Conservation (phyloP, 352 stramenopile species). For the Phytophthora cryptogea region DNA sequence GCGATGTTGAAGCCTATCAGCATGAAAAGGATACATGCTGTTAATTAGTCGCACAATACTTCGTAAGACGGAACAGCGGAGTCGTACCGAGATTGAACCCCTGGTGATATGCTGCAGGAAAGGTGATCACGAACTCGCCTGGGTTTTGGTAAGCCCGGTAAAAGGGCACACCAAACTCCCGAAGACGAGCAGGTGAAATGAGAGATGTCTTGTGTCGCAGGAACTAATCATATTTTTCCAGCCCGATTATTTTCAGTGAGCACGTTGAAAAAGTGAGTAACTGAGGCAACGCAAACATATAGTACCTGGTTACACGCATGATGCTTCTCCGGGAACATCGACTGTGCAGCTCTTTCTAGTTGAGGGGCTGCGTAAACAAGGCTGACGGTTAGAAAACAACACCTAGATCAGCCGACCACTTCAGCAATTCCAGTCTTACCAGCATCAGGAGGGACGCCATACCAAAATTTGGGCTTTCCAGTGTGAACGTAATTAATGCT, state of each 20-base stretch:
- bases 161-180: slow-evolving; percentile 85
- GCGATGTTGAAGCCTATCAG: slow-evolving; percentile 90
- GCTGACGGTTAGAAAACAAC: slow-evolving; percentile 11
- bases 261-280: neutral
- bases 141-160: slow-evolving; percentile 79
- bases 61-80: neutral
- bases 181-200: slow-evolving; percentile 82
- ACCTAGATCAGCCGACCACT: neutral
- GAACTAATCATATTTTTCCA: slow-evolving; percentile 53
- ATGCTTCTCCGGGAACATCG: slow-evolving; percentile 89
- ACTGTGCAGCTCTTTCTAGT: slow-evolving; percentile 85
- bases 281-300: neutral
- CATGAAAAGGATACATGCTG: neutral
- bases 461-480: slow-evolving; percentile 94
- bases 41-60: neutral
- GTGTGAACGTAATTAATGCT: slow-evolving; percentile 95
- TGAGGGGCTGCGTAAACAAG: slow-evolving; percentile 39
- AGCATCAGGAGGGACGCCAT: slow-evolving; percentile 80
- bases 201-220: slow-evolving; percentile 94
- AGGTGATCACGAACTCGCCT: slow-evolving; percentile 94
- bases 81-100: slow-evolving; percentile 88
- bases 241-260: neutral
- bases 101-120: slow-evolving; percentile 88
- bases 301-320: slow-evolving; percentile 73
- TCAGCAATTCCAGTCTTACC: slow-evolving; percentile 31